These are phyloP conservation scores for Parietaria judaica DNA, from an alignment of 306 rosid genomes.

Conservation along the genomic window DNA sequence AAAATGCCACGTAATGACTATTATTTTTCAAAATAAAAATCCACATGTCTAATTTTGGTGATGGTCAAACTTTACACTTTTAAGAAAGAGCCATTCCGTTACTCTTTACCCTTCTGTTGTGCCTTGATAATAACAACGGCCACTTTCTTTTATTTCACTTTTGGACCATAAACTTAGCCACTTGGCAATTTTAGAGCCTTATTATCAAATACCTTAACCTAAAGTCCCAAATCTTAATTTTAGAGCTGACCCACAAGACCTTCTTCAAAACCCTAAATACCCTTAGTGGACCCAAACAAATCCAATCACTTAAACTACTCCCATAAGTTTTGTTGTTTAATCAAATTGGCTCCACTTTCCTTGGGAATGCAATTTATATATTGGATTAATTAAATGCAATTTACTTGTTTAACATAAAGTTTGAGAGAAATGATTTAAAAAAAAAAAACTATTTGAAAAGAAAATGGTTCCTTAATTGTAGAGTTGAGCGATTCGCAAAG, in stretches of 20 bases:
- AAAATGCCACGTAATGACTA: slow-evolving; percentile 27
- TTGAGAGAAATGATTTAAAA: not conserved
- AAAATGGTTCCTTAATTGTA: not conserved
- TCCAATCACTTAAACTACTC: not conserved
- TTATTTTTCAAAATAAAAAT: not conserved
- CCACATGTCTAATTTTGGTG: not conserved
- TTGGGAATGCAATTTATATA: not conserved
- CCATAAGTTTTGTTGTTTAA: not conserved
- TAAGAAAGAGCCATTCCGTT: slow-evolving; percentile 4
- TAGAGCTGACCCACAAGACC: not conserved
- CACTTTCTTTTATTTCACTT: slow-evolving; percentile 3
- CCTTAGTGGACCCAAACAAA: slow-evolving; percentile 7
- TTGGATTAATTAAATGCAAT: not conserved
- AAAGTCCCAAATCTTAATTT: not conserved
- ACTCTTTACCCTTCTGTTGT: not conserved
- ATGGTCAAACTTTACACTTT: not conserved
- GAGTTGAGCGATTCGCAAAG: not conserved
- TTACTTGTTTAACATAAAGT: not conserved
- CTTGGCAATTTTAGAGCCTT: slow-evolving; percentile 1
- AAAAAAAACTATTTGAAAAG: not conserved
- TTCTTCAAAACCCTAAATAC: not conserved
- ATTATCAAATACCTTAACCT: no score
- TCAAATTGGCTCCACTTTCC: not conserved
- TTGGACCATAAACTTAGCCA: slow-evolving; percentile 7
- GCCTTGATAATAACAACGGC: slow-evolving; percentile 2